These are phyloP conservation scores for Acmispon strigosus DNA, from an alignment of 306 rosid genomes.

Conservation along the genomic window DNA sequence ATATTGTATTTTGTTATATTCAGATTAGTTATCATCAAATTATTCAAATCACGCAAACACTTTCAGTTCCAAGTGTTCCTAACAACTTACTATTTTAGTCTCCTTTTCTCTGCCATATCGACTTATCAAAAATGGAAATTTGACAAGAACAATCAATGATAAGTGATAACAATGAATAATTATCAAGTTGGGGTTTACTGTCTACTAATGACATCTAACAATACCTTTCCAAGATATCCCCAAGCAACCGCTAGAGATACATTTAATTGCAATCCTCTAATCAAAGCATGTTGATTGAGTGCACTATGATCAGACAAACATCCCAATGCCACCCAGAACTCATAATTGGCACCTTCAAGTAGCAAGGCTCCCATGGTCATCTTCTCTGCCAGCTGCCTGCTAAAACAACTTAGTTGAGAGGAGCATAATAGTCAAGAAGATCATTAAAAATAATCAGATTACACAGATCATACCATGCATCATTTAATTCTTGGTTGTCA, in stretches of 20 bases:
- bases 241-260: conserved; percentile 78
- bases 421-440: conserved; percentile 7
- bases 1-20: too few species aligned
- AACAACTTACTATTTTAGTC: neutral
- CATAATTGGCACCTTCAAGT: conserved; percentile 81
- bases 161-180: neutral
- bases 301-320: conserved; percentile 53
- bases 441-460: conserved; percentile 6
- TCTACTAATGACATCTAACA: conserved; percentile 20
- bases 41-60: too few species aligned
- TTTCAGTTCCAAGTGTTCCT: neutral
- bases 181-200: neutral
- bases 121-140: neutral
- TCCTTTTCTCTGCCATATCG: neutral
- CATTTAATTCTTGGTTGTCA: conserved; percentile 27
- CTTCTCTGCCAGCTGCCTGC: conserved; percentile 75
- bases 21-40: too few species aligned
- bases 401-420: conserved; percentile 25
- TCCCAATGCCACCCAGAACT: conserved; percentile 90
- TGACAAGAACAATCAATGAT: neutral
- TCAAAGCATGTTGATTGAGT: conserved; percentile 79
- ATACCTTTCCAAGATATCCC: conserved; percentile 94
- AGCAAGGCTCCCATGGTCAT: conserved; percentile 87
- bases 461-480: conserved; percentile 50
- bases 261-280: conserved; percentile 81